Base-by-base conservation (phyloP, 805 yeast genomes). In the Cyberlindnera galapagoensis region DNA sequence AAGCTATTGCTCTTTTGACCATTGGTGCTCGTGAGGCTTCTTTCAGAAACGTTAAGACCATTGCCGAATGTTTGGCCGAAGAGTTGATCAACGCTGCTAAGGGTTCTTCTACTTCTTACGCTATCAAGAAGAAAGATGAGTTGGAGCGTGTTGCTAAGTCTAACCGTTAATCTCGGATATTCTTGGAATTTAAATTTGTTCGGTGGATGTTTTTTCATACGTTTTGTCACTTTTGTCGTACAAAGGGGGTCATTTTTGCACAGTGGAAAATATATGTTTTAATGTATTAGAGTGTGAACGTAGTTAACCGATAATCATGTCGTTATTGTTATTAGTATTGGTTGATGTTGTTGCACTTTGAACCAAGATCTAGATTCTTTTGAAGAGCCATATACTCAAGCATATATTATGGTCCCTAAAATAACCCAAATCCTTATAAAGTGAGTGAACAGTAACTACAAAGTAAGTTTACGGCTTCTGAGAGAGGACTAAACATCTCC, bases 91-190 rank as follows among this genome's bases (percentile, higher is more conserved):
- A 92, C 80, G 99, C 99, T 62, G 98, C 94, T 65, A 92, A 92
- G 82, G 97, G 97, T 74, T 92, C 98, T 62, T 88, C 99, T 56
- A 94, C 97, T 70, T 92, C 98, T 64, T 94, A 88, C 71, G 98
- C 98, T 61, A 94, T 92, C 78, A 92, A 92, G 94, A 92, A 92
- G 98, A 92, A 92, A 95, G 99, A 92, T 72, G 99, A 92, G 81
- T 84, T 92, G 71, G 99, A 92, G 82, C 95, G 99, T 84, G 99
- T 92, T 72, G 99, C 99, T 69, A 92, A 92, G 77, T 90, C 98
- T 69, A 92, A 92, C 95, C 98, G 99, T 87, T 92, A 92, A 82
- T 57, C 33, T 39, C 24, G 24, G 12, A n/a, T n/a, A n/a, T n/a
- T n/a, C n/a, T n/a, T n/a, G n/a, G n/a, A n/a, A n/a, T n/a, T n/a